These are phyloP conservation scores for Ustilaginoidea virens DNA, from an alignment of 2,329 filamentous ascomycete genomes.

Conservation along the genomic window DNA sequence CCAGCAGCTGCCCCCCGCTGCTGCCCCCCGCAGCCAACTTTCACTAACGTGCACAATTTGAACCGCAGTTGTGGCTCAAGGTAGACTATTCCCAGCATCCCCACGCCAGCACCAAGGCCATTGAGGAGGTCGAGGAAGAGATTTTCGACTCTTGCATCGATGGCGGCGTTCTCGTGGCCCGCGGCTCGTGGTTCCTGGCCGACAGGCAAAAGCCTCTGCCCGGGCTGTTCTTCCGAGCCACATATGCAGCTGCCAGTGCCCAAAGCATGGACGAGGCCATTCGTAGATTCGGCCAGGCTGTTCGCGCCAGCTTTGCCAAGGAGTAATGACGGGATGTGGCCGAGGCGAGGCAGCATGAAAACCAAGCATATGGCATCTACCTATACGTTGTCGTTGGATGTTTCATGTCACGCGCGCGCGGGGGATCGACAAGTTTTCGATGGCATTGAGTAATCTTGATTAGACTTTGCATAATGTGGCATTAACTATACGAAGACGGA, in stretches of 20 bases:
- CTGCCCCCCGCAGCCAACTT: too few species aligned
- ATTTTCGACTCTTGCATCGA: conserved; percentile 69
- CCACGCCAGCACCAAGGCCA: conserved; percentile 30
- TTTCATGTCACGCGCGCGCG: too few species aligned
- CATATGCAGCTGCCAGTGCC: conserved; percentile 66
- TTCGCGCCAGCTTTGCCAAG: conserved; percentile 41
- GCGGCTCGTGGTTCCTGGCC: conserved; percentile 84
- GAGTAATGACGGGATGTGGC: conserved; percentile 8
- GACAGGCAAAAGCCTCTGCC: conserved; percentile 43
- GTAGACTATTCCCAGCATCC: conserved; percentile 55
- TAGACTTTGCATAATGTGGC: too few species aligned
- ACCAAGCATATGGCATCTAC: too few species aligned
- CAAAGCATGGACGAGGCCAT: conserved; percentile 60
- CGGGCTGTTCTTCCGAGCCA: conserved; percentile 76
- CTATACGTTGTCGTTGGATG: too few species aligned
- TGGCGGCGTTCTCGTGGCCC: conserved; percentile 63
- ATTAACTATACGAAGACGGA: too few species aligned
- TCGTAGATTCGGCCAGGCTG: conserved; percentile 56
- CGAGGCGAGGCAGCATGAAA: neutral
- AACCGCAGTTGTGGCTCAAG: conserved; percentile 51
- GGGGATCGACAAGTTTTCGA: too few species aligned
- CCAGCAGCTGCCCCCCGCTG: too few species aligned
- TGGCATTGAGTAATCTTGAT: too few species aligned
- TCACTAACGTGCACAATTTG: neutral
- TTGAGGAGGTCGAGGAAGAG: conserved; percentile 63